phyloP scores from a whole-genome alignment of 345 rosid species.

The Conringia planisiliqua region DNA sequence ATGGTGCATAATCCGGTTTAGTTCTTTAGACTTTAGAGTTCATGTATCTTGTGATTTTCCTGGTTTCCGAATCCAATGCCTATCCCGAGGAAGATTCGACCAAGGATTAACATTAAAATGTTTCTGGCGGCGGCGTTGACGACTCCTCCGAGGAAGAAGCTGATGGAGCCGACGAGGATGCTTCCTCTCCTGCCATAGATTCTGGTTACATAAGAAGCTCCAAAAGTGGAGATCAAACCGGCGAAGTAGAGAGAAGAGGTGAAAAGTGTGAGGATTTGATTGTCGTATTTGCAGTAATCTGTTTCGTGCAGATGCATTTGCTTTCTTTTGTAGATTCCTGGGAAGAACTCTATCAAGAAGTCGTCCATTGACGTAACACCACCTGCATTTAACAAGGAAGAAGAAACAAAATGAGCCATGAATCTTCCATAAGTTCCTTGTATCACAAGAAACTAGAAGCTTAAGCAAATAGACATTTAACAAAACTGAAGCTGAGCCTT shows the following conservation, averaged over 20 bases:
- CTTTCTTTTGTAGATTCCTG: constrained; percentile 56
- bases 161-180: constrained; percentile 66
- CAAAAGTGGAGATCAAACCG: constrained; percentile 73
- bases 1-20: neutral
- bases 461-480: neutral
- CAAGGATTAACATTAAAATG: constrained; percentile 62
- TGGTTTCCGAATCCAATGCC: constrained; percentile 95
- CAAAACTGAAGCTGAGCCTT: neutral
- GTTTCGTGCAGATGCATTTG: constrained; percentile 67
- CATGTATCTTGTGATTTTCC: constrained; percentile 28
- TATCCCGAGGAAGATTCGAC: constrained; percentile 64
- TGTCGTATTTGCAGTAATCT: constrained; percentile 90
- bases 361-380: constrained; percentile 98
- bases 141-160: constrained; percentile 76
- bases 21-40: neutral
- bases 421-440: neutral
- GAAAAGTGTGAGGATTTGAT: constrained; percentile 73
- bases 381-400: constrained; percentile 39
- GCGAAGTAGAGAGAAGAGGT: constrained; percentile 87
- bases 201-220: constrained; percentile 71
- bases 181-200: constrained; percentile 62
- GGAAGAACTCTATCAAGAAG: constrained; percentile 80
- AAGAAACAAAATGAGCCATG: neutral
- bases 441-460: neutral
- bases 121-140: constrained; percentile 66